Percentiles rank a stretch among this genome's conserved stretches.
phyloP scores from a whole-genome alignment of 805 yeast species.

The Yarrowia osloensis region DNA sequence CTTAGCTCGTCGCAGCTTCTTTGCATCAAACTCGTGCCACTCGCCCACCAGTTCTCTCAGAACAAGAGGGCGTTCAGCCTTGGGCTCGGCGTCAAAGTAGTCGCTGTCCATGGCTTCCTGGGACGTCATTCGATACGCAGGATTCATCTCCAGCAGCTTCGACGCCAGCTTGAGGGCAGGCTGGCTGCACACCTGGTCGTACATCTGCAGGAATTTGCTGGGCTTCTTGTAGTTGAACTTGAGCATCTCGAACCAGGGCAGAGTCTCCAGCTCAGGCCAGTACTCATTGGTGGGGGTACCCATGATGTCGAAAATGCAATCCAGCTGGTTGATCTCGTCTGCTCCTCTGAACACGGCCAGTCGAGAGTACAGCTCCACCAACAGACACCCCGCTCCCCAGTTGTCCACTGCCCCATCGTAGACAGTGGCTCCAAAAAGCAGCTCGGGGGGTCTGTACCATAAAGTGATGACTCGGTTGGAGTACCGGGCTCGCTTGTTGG shows the following conservation, averaged over 20 bases:
- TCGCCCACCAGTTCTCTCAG: conserved; percentile 68
- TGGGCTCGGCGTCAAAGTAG: conserved; percentile 72
- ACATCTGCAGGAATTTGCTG: conserved; percentile 47
- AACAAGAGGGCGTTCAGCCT: conserved; percentile 58
- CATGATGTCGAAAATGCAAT: conserved; percentile 75
- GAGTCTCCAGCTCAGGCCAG: conserved; percentile 76
- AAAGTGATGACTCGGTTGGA: conserved; percentile 94
- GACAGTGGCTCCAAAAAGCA: conserved; percentile 83
- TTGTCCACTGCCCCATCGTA: conserved; percentile 90
- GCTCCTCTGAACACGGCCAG: conserved; percentile 81
- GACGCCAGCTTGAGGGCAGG: conserved; percentile 62
- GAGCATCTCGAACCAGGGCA: conserved; percentile 93
- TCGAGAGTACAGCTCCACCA: conserved; percentile 76
- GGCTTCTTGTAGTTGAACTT: conserved; percentile 52
- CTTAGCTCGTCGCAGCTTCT: conserved; percentile 46
- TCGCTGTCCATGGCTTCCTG: conserved; percentile 65
- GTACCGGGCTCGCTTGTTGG: conserved; percentile 62
- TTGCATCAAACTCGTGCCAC: conserved; percentile 97
- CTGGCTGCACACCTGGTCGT: conserved; percentile 49
- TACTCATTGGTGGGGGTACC: conserved; percentile 74
- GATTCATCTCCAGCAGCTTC: conserved; percentile 67
- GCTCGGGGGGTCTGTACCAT: conserved; percentile 98
- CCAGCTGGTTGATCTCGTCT: conserved; percentile 83
- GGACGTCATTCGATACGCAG: conserved; percentile 66
- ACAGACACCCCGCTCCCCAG: conserved; percentile 95